Evolutionary conservation across 306 rosid genomes (phyloP).

Genomic region (Senna siamea): DNA sequence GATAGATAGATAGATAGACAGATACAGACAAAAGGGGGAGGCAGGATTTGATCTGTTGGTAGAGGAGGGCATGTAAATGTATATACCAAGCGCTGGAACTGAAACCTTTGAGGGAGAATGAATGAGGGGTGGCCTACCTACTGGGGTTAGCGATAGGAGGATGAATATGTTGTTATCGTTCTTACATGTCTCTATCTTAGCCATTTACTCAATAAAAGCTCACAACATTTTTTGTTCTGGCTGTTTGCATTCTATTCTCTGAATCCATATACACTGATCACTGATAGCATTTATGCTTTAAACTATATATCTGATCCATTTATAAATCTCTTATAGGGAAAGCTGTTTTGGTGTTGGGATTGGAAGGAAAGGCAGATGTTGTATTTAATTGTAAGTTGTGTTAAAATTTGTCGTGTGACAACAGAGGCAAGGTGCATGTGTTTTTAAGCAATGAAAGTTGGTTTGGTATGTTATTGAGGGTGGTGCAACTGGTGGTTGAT

Average conservation of each 20-base stretch:
- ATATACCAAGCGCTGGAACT: constrained; percentile 52
- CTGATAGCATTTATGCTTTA: neutral
- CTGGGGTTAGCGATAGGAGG: constrained; percentile 59
- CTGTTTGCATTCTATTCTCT: neutral
- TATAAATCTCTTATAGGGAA: no score
- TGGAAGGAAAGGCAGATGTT: no score
- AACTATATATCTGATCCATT: no score
- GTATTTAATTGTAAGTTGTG: constrained; percentile 31
- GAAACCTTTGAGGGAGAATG: constrained; percentile 61
- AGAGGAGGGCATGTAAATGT: constrained; percentile 48
- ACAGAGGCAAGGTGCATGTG: constrained; percentile 46
- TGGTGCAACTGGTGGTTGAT: constrained; percentile 53
- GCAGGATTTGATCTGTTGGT: constrained; percentile 48
- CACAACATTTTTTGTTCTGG: constrained; percentile 13
- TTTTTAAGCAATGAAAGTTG: constrained; percentile 43
- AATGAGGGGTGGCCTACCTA: constrained; percentile 62
- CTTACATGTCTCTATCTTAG: constrained; percentile 31
- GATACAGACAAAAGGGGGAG: constrained; percentile 43
- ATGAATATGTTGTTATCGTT: constrained; percentile 55
- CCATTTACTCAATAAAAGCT: constrained; percentile 71
- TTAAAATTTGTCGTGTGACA: constrained; percentile 36
- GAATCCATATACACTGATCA: neutral
- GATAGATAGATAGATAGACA: constrained; percentile 43
- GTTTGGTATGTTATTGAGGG: constrained; percentile 36
- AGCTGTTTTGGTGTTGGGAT: no score